Evolutionary conservation across 257 asterid genomes (phyloP), one percentile per base, ranked within the genome.

Genomic region (Penstemon eatonii): DNA sequence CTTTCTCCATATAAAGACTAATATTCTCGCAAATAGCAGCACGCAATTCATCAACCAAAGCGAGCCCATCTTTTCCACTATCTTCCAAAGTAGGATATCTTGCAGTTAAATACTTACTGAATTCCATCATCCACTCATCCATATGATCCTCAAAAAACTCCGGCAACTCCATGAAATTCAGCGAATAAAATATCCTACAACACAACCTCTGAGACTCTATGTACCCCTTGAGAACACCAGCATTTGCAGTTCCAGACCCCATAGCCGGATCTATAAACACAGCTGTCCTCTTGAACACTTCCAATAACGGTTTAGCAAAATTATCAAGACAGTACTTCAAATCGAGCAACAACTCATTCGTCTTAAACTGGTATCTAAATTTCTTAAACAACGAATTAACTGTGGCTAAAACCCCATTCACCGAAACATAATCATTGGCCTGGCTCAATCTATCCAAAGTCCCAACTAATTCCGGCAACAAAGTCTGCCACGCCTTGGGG

Each of bases 1-100:
- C 99, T 78, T 87, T 87, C 83, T 79, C 94, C 96, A 87, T 83
- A 68, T 82, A 91, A 53, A 89, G 87, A 72, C 85, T 85, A 65
- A 89, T 87, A 74, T 89, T 91, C 71, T 91, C 97, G 72, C 97
- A 91, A n/a, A 94, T 85, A 40, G 96, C 92, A 71, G 96, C 89
- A 9, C 95, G 81, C 77, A 94, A 72, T 19, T 73, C 92, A 78
- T 91, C 97, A 49, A 91, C 96, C 66, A 82, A 70, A n/a, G 84
- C 85, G 71, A 91, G 84, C 75, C 96, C 97, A 56, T 89, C 96
- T 49, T 41, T 51, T 46, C 96, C 88, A 68, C 75, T 70, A 37
- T 89, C 96, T 74, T 94, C 99, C 9, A 93, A 78, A 60, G 79
- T 84, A 15, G 82, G 57, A 66, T 83, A 91, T 50, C 60, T 94